Evolutionary conservation across 2,329 filamentous ascomycete genomes (phyloP), one percentile per base, ranked within the genome.

Genomic region (Thielaviopsis musarum): DNA sequence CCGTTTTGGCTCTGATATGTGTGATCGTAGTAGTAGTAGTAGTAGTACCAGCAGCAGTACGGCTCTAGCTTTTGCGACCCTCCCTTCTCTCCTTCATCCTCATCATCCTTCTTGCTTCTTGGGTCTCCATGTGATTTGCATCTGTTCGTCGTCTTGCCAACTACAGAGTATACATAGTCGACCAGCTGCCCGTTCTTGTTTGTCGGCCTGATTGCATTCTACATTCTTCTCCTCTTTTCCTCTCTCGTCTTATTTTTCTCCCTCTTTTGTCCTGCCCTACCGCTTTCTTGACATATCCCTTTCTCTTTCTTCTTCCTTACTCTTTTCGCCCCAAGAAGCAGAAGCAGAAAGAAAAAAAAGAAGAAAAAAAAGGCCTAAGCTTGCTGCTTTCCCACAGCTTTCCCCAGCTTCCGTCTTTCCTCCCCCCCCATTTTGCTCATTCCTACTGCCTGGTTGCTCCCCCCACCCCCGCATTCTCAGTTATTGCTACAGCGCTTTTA

Each of bases 401-500:
- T 54, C 24, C 15, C 22, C 15, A 45, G 30, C 38, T 54, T 60
- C 54, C 52, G 52, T 54, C n/a, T 22, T 30, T 57, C 56, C 54
- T 54, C n/a, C 56, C n/a, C 48, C 48, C 58, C 21, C 21, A 13
- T 17, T 12, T 28, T 34, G n/a, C 41, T 53, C 51, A n/a, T 54
- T 30, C 59, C 49, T 55, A 55, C 30, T 55, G 24, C 22, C 17
- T 41, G 34, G 26, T 24, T 30, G n/a, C 15, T 28, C n/a, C 54
- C 26, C 41, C 52, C 30, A 17, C 38, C 26, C 45, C 26, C 22
- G 24, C 17, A 52, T 34, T 15, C 22, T 17, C 13, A 21, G 12
- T 15, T 54, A 26, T 21, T 26, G 51, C 21, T 28, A 53, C 51
- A 53, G 30, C 30, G 5, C 13, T 45, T n/a, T 45, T 45, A 45